Evolutionary conservation across 805 yeast species (phyloP).

Genomic region (Suhomyces sp.): DNA sequence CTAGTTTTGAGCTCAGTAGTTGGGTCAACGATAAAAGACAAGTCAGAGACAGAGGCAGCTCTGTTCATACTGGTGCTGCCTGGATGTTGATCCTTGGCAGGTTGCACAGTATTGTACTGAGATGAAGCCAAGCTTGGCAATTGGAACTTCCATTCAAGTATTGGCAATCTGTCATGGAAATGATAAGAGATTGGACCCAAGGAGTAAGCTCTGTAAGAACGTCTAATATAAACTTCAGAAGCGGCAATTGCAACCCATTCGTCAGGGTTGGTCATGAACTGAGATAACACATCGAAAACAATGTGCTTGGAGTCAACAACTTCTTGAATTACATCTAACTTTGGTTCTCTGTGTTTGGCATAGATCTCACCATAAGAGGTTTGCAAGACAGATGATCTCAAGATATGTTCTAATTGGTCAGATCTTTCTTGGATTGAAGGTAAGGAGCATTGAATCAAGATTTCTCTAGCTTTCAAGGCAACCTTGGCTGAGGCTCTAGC

Average conservation of each 20-base stretch:
- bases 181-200: constrained; percentile 72
- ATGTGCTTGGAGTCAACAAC: constrained; percentile 95
- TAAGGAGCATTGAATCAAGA: constrained; percentile 91
- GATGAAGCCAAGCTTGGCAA: constrained; percentile 71
- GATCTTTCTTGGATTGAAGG: constrained; percentile 96
- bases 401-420: constrained; percentile 94
- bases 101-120: constrained; percentile 69
- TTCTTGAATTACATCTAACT: constrained; percentile 74
- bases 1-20: constrained; percentile 68
- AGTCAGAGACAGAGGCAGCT: constrained; percentile 90
- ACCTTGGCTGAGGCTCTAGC: constrained; percentile 90
- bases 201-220: constrained; percentile 95
- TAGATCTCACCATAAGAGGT: constrained; percentile 81
- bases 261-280: constrained; percentile 79
- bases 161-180: constrained; percentile 55
- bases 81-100: constrained; percentile 38
- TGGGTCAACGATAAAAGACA: constrained; percentile 76
- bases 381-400: constrained; percentile 86
- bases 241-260: constrained; percentile 93
- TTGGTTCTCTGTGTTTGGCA: constrained; percentile 79
- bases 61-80: constrained; percentile 53
- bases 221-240: constrained; percentile 91
- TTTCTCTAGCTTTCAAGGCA: constrained; percentile 92
- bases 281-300: constrained; percentile 93
- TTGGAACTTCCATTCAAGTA: constrained; percentile 85